These are phyloP conservation scores for Miscanthus sacchariflorus DNA, from an alignment of 202 grass and related monocot species.

Conservation along the genomic window DNA sequence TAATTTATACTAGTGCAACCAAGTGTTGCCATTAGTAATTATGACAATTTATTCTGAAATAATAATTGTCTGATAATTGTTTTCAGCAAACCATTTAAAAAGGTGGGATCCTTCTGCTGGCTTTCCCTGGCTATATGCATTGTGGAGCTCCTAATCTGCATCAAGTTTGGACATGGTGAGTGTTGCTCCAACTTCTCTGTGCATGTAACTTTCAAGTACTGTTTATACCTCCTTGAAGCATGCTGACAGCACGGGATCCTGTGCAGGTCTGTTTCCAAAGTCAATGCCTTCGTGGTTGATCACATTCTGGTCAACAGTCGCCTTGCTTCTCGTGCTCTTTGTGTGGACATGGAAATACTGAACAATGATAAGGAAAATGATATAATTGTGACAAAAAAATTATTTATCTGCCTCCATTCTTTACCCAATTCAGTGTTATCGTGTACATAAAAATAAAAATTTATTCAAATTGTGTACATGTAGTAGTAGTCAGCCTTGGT, in stretches of 20 bases:
- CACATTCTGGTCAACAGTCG: slow-evolving; percentile 66
- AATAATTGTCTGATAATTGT: slow-evolving; percentile 13
- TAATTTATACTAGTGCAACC: background rate
- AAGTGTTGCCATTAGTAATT: slow-evolving; percentile 19
- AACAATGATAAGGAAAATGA: slow-evolving; percentile 77
- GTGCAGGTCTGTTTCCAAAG: slow-evolving; percentile 85
- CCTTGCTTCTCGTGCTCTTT: slow-evolving; percentile 60
- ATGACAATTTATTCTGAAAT: background rate
- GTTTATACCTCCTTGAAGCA: background rate
- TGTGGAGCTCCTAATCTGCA: slow-evolving; percentile 94
- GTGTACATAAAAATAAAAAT: slow-evolving; percentile 92
- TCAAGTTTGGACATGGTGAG: slow-evolving; percentile 94
- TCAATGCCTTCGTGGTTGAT: slow-evolving; percentile 87
- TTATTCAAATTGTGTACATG: slow-evolving; percentile 63
- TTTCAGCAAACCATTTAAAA: slow-evolving; percentile 94
- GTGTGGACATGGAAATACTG: slow-evolving; percentile 79
- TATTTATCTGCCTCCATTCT: slow-evolving; percentile 51
- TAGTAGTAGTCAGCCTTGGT: slow-evolving; percentile 26
- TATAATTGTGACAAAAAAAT: slow-evolving; percentile 38
- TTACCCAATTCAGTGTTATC: slow-evolving; percentile 53
- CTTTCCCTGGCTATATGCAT: slow-evolving; percentile 98
- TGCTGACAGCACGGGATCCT: slow-evolving; percentile 34
- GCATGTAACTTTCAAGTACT: background rate
- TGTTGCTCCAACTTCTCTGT: background rate
- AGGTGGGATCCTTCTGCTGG: slow-evolving; percentile 98